These are phyloP conservation scores for Cucumis hystrix DNA, from an alignment of 306 rosid genomes.

Conservation along the genomic window DNA sequence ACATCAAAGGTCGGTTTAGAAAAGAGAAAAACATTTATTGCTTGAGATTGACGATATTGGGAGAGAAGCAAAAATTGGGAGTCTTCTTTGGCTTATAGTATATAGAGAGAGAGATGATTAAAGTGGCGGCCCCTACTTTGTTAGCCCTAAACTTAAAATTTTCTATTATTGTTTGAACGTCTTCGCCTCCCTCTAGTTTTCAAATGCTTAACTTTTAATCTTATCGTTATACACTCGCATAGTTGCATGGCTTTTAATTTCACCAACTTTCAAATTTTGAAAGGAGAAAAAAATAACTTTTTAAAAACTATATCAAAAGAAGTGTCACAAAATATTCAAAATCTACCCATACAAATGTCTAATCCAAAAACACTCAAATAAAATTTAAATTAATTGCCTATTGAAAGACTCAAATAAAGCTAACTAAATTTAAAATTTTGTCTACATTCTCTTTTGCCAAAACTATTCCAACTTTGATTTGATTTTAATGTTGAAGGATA, in stretches of 20 bases:
- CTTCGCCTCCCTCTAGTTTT: background rate
- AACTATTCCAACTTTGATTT: too few relatives aligned
- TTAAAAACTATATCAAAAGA: background rate
- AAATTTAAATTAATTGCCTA: background rate
- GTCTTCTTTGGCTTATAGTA: background rate
- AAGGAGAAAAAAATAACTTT: too few relatives aligned
- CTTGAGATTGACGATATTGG: conserved; percentile 18
- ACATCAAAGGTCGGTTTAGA: too few relatives aligned
- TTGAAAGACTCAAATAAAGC: background rate
- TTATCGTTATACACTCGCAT: background rate
- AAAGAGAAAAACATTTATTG: background rate
- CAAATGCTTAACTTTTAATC: background rate
- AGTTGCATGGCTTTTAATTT: background rate
- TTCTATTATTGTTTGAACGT: background rate
- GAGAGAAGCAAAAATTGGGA: conserved; percentile 15
- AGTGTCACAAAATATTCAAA: background rate
- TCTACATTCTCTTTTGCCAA: background rate
- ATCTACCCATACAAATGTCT: background rate
- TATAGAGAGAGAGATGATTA: background rate
- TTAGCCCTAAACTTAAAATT: background rate
- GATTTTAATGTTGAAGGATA: too few relatives aligned
- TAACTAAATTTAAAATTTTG: background rate
- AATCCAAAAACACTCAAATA: background rate
- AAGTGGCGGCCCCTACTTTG: background rate
- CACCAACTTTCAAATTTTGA: too few relatives aligned